Conservation (phyloP, 306 rosid species). For the Cajanus cajan region DNA sequence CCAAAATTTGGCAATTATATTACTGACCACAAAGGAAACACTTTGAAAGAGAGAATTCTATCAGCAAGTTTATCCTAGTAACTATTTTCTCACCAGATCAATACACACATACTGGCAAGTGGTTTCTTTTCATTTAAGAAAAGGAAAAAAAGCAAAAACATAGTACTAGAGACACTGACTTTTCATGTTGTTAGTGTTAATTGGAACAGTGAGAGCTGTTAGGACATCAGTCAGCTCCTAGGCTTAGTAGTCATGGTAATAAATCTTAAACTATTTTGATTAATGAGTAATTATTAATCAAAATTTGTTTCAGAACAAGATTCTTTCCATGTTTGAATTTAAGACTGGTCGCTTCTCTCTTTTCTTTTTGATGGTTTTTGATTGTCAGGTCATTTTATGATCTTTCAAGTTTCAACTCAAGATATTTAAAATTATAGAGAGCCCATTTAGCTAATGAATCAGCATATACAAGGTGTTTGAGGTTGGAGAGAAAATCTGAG, state of each 20-base stretch:
- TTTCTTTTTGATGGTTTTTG: background rate
- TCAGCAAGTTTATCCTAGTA: conserved; percentile 1
- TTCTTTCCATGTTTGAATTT: conserved; percentile 7
- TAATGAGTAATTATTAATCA: conserved; percentile 5
- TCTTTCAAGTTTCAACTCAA: conserved; percentile 11
- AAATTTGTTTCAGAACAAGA: conserved; percentile 26
- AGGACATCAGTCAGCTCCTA: no score
- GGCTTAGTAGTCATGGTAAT: no score
- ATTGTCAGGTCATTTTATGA: conserved; percentile 17
- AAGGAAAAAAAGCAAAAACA: background rate
- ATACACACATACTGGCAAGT: conserved; percentile 18
- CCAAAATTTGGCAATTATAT: conserved; percentile 1
- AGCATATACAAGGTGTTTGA: conserved; percentile 22
- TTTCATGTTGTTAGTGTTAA: background rate
- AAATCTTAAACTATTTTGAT: background rate
- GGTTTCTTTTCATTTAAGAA: background rate
- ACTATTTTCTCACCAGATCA: conserved; percentile 25
- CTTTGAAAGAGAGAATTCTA: background rate
- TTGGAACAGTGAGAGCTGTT: no score
- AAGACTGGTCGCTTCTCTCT: background rate
- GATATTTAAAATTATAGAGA: background rate
- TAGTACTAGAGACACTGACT: background rate
- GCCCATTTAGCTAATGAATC: conserved; percentile 29
- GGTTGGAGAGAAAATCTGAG: conserved; percentile 32
- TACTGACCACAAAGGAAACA: background rate